phyloP scores from a whole-genome alignment of 2,329 filamentous ascomycete genomes.

The Cladophialophora psammophila region DNA sequence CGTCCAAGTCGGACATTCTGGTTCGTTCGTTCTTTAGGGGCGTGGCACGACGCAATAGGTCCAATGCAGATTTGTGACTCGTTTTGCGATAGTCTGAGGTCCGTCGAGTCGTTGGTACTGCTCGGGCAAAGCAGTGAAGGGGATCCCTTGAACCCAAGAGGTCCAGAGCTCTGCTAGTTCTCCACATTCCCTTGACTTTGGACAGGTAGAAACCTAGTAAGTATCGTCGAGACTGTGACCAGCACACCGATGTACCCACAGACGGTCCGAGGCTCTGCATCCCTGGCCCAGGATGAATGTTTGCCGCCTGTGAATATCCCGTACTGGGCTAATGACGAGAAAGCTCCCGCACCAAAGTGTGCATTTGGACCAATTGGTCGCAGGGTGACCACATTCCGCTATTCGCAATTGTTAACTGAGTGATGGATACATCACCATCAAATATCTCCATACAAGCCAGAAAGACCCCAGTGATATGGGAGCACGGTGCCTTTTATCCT shows the following conservation, averaged over 20 bases:
- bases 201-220: conserved; percentile 16
- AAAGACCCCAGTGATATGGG: not conserved
- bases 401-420: not conserved
- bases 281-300: conserved; percentile 16
- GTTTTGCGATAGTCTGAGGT: conserved; percentile 6
- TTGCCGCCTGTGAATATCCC: conserved; percentile 8
- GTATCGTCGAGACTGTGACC: conserved; percentile 12
- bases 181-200: conserved; percentile 14
- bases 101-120: conserved; percentile 13
- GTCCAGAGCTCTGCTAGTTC: conserved; percentile 9
- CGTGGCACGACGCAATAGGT: conserved; percentile 36
- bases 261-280: conserved; percentile 28
- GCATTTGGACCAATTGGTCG: conserved; percentile 5
- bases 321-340: conserved; percentile 14
- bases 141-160: conserved; percentile 2
- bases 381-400: not conserved
- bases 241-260: conserved; percentile 19
- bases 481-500: conserved; percentile 1
- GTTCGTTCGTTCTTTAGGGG: conserved; percentile 24
- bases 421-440: conserved; percentile 11
- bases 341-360: conserved; percentile 7
- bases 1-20: conserved; percentile 7
- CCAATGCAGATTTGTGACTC: conserved; percentile 19
- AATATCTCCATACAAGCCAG: conserved; percentile 2
- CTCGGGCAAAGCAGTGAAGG: conserved; percentile 10